Evolutionary conservation across 139 green algal genomes (phyloP), one percentile per base, ranked within the genome.

Genomic region (Coccomyxa sp.): DNA sequence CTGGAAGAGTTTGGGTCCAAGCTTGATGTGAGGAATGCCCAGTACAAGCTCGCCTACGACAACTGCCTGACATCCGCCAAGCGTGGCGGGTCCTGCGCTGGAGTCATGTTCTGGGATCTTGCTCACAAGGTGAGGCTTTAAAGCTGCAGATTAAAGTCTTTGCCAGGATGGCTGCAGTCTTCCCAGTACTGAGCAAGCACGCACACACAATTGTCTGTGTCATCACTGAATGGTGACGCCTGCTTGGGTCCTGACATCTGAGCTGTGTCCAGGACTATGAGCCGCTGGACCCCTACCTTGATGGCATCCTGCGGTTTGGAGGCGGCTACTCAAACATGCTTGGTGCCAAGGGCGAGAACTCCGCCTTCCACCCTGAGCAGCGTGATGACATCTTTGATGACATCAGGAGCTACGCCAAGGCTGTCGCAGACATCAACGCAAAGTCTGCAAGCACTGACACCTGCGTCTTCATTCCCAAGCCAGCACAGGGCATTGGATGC

Each of bases 71-170:
- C 33, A 27, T 74, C 69, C 27, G 69, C 69, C 16, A 27, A 41
- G 33, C 18, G 69, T 10, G 69, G 69, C 69, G 69, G 69, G 18
- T 31, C 34, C 8, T 74, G 69, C 27, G 34, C 33, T 34, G 69
- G 69, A 31, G 69, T 74, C 69, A 74, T 74, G 69, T 74, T 74
- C 69, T 74, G 69, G 69, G 69, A 74, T 41, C 33, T 74, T 40
- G 33, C 69, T 27, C 69, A 74, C 69, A 40, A 74, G 33, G 69
- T 74, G 35, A 31, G 10, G 18, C 69, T 74, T 34, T 35, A n/a
- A 2, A 37, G 64, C 34, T 35, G 31, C 2, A 37, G 31, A 22
- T 12, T 64, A 22, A 6, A 22, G 5, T 4, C 4, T 64, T n/a
- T 64, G 50, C 5, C 50, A 31, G 50, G 5, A n/a, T n/a, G n/a